Conservation (phyloP, 2,329 filamentous ascomycete genomes). For the Bipolaris oryzae region DNA sequence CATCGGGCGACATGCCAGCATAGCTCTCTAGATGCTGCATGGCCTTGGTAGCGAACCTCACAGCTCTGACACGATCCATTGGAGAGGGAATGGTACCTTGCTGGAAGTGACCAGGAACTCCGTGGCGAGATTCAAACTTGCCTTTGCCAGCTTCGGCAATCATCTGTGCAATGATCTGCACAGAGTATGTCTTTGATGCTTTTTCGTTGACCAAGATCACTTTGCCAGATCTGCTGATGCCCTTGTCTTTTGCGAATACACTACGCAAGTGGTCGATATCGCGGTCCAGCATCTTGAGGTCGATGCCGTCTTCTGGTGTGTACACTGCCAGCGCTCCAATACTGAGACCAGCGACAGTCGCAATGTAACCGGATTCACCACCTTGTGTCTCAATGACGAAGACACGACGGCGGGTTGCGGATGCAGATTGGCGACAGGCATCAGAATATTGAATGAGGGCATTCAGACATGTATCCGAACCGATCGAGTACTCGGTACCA, state of each 20-base stretch:
- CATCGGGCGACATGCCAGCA: conserved; percentile 66
- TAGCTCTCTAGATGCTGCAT: conserved; percentile 88
- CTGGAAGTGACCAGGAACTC: conserved; percentile 57
- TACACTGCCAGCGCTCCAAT: conserved; percentile 94
- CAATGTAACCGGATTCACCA: conserved; percentile 90
- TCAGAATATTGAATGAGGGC: conserved; percentile 94
- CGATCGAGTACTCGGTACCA: conserved; percentile 94
- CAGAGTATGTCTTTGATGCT: conserved; percentile 85
- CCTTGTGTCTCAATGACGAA: conserved; percentile 99
- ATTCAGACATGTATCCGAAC: conserved; percentile 95
- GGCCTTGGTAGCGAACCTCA: conserved; percentile 90
- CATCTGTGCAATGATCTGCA: conserved; percentile 92
- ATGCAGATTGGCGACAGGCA: conserved; percentile 96
- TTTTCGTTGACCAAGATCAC: conserved; percentile 97
- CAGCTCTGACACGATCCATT: conserved; percentile 93
- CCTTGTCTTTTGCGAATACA: conserved; percentile 82
- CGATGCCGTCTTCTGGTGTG: conserved; percentile 95
- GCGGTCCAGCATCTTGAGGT: conserved; percentile 86
- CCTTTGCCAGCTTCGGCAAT: conserved; percentile 92
- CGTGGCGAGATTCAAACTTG: conserved; percentile 89
- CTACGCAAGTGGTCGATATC: conserved; percentile 90
- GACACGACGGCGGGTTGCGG: conserved; percentile 87
- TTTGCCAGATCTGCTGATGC: conserved; percentile 87
- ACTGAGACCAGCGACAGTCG: conserved; percentile 86
- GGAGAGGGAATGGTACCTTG: conserved; percentile 68